These are phyloP conservation scores for Nicotiana sylvestris DNA, from an alignment of 257 asterid genomes.

Conservation along the genomic window DNA sequence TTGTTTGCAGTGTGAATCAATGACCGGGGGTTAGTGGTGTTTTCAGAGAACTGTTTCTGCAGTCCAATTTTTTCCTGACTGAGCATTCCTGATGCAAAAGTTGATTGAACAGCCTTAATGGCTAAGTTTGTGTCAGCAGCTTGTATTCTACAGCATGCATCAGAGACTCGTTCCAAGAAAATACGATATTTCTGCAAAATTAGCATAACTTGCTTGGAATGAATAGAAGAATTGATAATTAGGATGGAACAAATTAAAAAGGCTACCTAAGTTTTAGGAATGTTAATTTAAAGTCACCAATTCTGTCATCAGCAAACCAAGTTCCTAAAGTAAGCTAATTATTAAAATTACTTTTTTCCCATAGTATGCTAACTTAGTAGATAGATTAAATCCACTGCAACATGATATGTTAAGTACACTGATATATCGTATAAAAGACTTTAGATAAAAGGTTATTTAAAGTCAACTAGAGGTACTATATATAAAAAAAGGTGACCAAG, in stretches of 20 bases:
- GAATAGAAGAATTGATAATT: background rate
- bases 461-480: background rate
- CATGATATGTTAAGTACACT: background rate
- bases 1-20: background rate
- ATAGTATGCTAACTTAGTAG: background rate
- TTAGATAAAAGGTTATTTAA: background rate
- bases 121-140: constrained; percentile 2
- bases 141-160: background rate
- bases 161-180: background rate
- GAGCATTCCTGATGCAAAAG: background rate
- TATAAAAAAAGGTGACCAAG: background rate
- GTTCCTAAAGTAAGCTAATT: background rate
- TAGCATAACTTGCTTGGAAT: background rate
- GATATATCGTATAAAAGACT: too few relatives aligned
- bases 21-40: background rate
- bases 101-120: background rate
- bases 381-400: background rate
- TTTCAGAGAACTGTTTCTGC: background rate
- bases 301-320: background rate
- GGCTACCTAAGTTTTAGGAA: background rate
- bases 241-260: background rate
- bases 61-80: background rate
- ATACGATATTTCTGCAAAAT: constrained; percentile 9
- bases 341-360: background rate
- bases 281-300: background rate